These are phyloP conservation scores for Flaveria robusta DNA, from an alignment of 129 eudicot genomes.

Conservation along the genomic window DNA sequence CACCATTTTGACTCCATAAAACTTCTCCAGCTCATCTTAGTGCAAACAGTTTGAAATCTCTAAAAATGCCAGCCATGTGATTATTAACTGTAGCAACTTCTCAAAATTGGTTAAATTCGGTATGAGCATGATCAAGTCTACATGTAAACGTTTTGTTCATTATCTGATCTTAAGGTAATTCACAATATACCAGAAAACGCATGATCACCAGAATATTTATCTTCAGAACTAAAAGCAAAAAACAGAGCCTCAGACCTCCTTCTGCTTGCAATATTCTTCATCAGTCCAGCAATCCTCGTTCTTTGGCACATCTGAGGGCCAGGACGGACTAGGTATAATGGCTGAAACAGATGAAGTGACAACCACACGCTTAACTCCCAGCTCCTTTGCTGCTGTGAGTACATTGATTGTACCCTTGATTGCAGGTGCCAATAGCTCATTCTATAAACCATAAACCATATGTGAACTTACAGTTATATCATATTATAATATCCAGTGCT, in stretches of 20 bases:
- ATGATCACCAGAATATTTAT: conserved; percentile 6
- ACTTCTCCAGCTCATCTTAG: neutral
- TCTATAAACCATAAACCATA: conserved; percentile 42
- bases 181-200: neutral
- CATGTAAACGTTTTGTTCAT: conserved; percentile 14
- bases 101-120: neutral
- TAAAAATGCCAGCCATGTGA: conserved; percentile 16
- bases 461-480: neutral
- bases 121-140: conserved; percentile 11
- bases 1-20: neutral
- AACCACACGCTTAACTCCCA: conserved; percentile 86
- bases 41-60: conserved; percentile 18
- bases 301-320: conserved; percentile 75
- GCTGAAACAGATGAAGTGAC: conserved; percentile 90
- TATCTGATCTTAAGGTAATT: conserved; percentile 12
- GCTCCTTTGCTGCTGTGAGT: conserved; percentile 79
- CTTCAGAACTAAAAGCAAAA: neutral
- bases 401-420: conserved; percentile 84
- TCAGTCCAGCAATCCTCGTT: conserved; percentile 93
- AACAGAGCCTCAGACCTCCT: conserved; percentile 49
- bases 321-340: conserved; percentile 65
- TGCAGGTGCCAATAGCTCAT: conserved; percentile 75
- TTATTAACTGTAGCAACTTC: neutral
- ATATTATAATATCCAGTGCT: conserved; percentile 12
- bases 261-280: conserved; percentile 75